A percentile compares a stretch with the other conserved stretches of the same genome.
Conservation (phyloP, 257 asterid genomes). For the Misopates orontium region DNA sequence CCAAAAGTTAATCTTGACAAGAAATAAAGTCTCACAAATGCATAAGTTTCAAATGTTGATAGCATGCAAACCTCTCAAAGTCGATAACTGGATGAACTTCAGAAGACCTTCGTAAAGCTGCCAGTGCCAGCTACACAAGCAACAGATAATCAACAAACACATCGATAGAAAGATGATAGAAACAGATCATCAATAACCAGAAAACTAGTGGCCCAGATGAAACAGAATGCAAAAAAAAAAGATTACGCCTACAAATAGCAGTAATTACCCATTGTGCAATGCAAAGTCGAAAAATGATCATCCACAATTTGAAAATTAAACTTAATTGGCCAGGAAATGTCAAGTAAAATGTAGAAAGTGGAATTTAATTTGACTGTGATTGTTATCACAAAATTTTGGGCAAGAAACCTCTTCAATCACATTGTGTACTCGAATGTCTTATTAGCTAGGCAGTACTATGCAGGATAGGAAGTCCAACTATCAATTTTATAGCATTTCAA, state of each 20-base stretch:
- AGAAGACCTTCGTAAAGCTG: conserved; percentile 71
- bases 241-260: neutral
- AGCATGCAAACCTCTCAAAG: conserved; percentile 65
- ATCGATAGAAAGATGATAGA: conserved; percentile 11
- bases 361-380: neutral
- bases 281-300: neutral
- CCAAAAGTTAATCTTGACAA: conserved; percentile 26
- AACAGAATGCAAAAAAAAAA: neutral
- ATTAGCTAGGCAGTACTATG: neutral
- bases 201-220: neutral
- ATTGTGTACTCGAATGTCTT: neutral
- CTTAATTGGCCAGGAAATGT: neutral
- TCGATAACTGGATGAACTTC: conserved; percentile 49
- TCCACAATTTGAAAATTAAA: neutral
- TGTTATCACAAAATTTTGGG: neutral
- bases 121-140: conserved; percentile 74
- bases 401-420: neutral
- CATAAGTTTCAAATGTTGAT: conserved; percentile 14
- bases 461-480: neutral
- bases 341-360: neutral
- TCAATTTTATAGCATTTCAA: neutral
- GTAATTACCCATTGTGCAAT: neutral
- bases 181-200: neutral
- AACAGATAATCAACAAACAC: conserved; percentile 3
- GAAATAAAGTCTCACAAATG: conserved; percentile 20